Evolutionary conservation across 768 basidiomycete species (phyloP).

Genomic region (Amanita molliuscula): DNA sequence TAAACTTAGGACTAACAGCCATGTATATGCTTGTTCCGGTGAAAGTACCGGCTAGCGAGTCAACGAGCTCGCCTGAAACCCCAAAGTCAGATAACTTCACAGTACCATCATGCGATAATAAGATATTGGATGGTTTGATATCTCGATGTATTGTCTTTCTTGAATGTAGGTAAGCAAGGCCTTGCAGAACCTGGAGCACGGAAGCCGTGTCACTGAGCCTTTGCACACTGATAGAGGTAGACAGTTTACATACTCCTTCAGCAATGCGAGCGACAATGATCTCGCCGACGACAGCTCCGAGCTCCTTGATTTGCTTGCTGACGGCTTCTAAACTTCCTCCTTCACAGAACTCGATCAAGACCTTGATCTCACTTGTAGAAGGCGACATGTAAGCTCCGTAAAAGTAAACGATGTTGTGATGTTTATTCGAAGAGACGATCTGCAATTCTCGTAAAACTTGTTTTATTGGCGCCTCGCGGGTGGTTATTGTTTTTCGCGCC

Average conservation of each 20-base stretch:
- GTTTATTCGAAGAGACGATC: slow-evolving; percentile 77
- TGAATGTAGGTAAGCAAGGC: slow-evolving; percentile 88
- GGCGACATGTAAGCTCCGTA: slow-evolving; percentile 88
- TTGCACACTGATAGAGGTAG: neutral
- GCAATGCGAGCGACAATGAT: slow-evolving; percentile 86
- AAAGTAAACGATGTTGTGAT: slow-evolving; percentile 84
- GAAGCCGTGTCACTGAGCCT: neutral
- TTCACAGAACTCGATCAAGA: slow-evolving; percentile 87
- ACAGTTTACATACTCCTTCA: slow-evolving; percentile 60
- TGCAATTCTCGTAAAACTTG: slow-evolving; percentile 89
- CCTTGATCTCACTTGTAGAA: slow-evolving; percentile 85
- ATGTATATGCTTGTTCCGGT: slow-evolving; percentile 98
- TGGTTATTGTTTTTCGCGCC: slow-evolving; percentile 93
- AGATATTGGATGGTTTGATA: slow-evolving; percentile 90
- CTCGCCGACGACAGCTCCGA: slow-evolving; percentile 74
- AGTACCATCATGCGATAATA: slow-evolving; percentile 80
- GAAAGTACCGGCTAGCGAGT: slow-evolving; percentile 88
- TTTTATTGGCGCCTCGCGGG: slow-evolving; percentile 81
- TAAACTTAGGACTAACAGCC: slow-evolving; percentile 60
- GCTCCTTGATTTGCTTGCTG: slow-evolving; percentile 72
- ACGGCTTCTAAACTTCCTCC: slow-evolving; percentile 87
- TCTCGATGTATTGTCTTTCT: slow-evolving; percentile 92
- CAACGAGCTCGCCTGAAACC: slow-evolving; percentile 91
- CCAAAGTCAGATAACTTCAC: slow-evolving; percentile 96
- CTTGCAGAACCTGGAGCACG: slow-evolving; percentile 63